A percentile compares a stretch with the other conserved stretches of the same genome.
Conservation (phyloP, 1,284 basidiomycete genomes). For the Paramarasmius palmivorus region DNA sequence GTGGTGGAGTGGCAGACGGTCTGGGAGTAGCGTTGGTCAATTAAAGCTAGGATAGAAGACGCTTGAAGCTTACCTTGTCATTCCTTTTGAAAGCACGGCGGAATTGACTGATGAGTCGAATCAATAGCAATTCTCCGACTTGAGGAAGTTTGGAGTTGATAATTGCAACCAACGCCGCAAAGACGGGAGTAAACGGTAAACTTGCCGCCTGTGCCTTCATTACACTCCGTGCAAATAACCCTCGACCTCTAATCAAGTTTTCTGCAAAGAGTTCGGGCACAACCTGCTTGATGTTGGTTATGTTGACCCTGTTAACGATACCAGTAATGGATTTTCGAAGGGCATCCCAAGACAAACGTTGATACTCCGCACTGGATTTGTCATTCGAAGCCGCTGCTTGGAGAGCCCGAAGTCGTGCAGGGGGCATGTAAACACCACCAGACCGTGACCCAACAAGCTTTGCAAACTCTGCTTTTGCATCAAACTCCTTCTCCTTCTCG, state of each 20-base stretch:
- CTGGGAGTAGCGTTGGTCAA: conserved; percentile 37
- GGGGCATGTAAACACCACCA: conserved; percentile 97
- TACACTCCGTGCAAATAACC: conserved; percentile 88
- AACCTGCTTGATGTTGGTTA: conserved; percentile 95
- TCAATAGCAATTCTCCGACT: conserved; percentile 91
- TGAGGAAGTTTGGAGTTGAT: conserved; percentile 98
- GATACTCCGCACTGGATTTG: conserved; percentile 90
- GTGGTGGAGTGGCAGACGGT: conserved; percentile 92
- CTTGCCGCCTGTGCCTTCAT: conserved; percentile 98
- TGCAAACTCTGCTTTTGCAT: conserved; percentile 79
- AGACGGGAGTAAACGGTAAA: conserved; percentile 96
- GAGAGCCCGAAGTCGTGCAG: conserved; percentile 88
- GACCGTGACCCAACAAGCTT: conserved; percentile 79
- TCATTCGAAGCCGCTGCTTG: conserved; percentile 86
- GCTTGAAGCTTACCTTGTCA: conserved; percentile 80
- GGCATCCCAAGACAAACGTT: conserved; percentile 97
- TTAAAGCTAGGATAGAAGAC: background rate
- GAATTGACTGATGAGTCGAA: conserved; percentile 93
- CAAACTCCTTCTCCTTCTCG: conserved; percentile 53
- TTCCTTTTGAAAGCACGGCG: conserved; percentile 94
- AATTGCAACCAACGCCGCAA: conserved; percentile 91
- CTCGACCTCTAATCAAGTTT: conserved; percentile 89
- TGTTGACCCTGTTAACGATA: conserved; percentile 98
- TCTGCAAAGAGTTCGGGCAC: conserved; percentile 93
- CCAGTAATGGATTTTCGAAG: conserved; percentile 97